Conservation (phyloP, 139 green algal species). For the Tetradesmus lagerheimii region DNA sequence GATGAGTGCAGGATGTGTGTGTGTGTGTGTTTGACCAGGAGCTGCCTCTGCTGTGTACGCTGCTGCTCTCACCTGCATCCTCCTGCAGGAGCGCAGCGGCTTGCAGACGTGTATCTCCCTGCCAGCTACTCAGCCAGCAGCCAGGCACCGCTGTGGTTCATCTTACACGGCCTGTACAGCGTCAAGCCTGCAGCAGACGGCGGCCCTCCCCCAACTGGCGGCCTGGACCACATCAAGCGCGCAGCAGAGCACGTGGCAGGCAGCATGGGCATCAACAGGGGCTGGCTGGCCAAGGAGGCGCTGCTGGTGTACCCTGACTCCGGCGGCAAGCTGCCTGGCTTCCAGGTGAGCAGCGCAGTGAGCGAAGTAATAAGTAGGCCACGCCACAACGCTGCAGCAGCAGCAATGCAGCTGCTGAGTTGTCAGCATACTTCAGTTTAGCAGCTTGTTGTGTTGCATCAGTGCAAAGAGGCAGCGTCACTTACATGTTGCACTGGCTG, state of each 20-base stretch:
- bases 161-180: not conserved
- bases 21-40: not conserved
- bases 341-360: not conserved
- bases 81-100: not conserved
- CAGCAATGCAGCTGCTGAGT: not conserved
- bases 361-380: too few species aligned
- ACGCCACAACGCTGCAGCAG: not conserved
- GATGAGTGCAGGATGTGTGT: too few species aligned
- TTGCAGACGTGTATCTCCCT: constrained; percentile 15
- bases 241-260: not conserved
- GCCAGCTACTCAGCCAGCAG: not conserved
- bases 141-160: not conserved
- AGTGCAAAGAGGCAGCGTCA: too few species aligned
- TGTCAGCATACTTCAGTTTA: too few species aligned
- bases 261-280: not conserved
- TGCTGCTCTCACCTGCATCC: not conserved
- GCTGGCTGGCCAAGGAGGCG: not conserved
- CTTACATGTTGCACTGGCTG: too few species aligned
- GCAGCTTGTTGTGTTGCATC: too few species aligned
- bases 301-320: constrained; percentile 11
- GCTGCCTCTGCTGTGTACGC: not conserved
- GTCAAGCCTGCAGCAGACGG: not conserved
- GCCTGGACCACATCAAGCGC: not conserved
- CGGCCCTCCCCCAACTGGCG: not conserved
- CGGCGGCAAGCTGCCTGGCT: not conserved